These are phyloP conservation scores for Camellia japonica DNA, from an alignment of 148 eudicot species.

Conservation along the genomic window DNA sequence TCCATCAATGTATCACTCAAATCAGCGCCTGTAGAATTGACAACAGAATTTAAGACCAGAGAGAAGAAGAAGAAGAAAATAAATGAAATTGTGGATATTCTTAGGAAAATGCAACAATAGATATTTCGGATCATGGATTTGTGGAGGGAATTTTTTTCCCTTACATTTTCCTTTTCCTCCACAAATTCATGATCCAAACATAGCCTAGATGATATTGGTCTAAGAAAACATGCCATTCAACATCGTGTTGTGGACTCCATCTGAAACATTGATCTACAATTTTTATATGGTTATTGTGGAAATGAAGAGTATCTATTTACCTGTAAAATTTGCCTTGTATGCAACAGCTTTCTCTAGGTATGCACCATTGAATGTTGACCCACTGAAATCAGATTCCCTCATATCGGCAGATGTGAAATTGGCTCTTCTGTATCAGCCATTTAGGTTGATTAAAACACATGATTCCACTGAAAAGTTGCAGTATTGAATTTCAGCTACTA, in stretches of 20 bases:
- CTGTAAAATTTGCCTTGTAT: constrained; percentile 87
- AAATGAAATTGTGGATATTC: background rate
- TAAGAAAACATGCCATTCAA: background rate
- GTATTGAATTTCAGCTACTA: background rate
- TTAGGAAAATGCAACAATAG: too few species aligned
- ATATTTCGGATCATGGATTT: too few species aligned
- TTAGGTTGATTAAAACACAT: constrained; percentile 10
- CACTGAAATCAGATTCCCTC: constrained; percentile 98
- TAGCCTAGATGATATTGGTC: background rate
- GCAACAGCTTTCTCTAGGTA: constrained; percentile 99
- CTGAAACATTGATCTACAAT: background rate
- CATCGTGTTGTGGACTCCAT: background rate
- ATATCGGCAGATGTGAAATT: constrained; percentile 96
- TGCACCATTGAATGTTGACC: constrained; percentile 97
- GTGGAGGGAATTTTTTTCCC: too few species aligned
- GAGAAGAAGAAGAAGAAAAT: background rate
- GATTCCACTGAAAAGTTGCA: background rate
- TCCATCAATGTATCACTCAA: constrained; percentile 97
- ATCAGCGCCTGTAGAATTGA: constrained; percentile 74
- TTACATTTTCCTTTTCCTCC: too few species aligned
- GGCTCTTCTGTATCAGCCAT: constrained; percentile 69
- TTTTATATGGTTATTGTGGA: background rate
- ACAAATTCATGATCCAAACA: too few species aligned
- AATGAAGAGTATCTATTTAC: constrained; percentile 32
- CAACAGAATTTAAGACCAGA: background rate